Evolutionary conservation across 805 yeast genomes (phyloP).

Genomic region (Candida caryicola): DNA sequence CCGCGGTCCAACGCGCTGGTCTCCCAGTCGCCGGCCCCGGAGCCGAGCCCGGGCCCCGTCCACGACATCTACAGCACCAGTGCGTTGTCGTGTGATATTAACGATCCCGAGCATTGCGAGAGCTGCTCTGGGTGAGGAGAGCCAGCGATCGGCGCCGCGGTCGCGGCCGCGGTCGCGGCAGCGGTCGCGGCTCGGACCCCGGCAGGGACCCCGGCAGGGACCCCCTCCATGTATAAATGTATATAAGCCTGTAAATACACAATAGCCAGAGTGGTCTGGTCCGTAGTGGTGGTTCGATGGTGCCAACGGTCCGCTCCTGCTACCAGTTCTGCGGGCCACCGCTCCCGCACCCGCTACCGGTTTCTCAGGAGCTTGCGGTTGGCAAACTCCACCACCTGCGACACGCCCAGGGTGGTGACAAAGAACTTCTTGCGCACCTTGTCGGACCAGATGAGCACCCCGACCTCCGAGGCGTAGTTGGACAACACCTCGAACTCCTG

Average conservation of each 20-base stretch:
- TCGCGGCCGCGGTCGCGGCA: too few species aligned
- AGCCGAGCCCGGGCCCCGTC: too few species aligned
- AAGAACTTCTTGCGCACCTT: slow-evolving; percentile 68
- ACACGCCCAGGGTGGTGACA: slow-evolving; percentile 81
- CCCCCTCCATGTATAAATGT: too few species aligned
- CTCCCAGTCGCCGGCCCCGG: too few species aligned
- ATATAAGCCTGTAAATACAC: neutral
- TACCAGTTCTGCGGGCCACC: too few species aligned
- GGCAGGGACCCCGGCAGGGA: too few species aligned
- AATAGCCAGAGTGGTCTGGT: too few species aligned
- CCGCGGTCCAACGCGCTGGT: too few species aligned
- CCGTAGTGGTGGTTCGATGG: too few species aligned
- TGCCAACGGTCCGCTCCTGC: too few species aligned
- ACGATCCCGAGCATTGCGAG: slow-evolving; percentile 20
- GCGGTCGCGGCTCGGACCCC: too few species aligned
- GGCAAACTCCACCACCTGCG: slow-evolving; percentile 89
- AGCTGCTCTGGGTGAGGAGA: slow-evolving; percentile 22
- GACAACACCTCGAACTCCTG: slow-evolving; percentile 72
- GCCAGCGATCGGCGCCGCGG: too few species aligned
- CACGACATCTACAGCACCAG: slow-evolving; percentile 35
- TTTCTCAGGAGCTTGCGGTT: slow-evolving; percentile 46
- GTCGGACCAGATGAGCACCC: slow-evolving; percentile 88
- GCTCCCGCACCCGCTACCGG: neutral
- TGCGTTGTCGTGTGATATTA: slow-evolving; percentile 31
- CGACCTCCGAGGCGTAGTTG: slow-evolving; percentile 84